Evolutionary conservation across 2,329 filamentous ascomycete species (phyloP).

Genomic region (Hypoxylon sp.): DNA sequence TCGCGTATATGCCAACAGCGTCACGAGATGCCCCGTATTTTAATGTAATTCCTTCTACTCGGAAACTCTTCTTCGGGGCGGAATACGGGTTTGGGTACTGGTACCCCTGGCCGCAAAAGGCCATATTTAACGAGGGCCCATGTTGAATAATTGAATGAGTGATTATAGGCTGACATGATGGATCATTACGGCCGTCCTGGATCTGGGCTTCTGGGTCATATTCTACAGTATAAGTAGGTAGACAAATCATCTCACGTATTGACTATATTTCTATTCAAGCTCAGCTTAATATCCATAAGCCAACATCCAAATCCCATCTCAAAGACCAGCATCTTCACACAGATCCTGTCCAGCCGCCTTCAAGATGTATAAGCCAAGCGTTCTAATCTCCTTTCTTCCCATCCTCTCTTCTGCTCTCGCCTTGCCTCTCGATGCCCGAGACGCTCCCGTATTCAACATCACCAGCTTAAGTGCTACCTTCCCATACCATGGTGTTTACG

Average conservation of each 20-base stretch:
- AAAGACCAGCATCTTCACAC: neutral
- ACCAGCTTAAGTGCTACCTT: conserved; percentile 46
- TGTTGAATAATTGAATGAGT: conserved; percentile 8
- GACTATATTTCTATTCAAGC: conserved; percentile 11
- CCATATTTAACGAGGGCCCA: neutral
- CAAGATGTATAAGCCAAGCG: conserved; percentile 40
- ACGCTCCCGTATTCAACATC: conserved; percentile 42
- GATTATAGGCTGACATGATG: conserved; percentile 22
- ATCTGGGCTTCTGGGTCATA: conserved; percentile 5
- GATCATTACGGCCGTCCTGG: conserved; percentile 12
- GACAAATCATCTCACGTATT: conserved; percentile 9
- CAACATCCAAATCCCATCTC: neutral
- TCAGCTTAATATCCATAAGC: conserved; percentile 8
- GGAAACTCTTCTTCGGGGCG: conserved; percentile 7
- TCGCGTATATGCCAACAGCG: conserved; percentile 24
- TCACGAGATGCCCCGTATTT: conserved; percentile 33
- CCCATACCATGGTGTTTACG: conserved; percentile 41
- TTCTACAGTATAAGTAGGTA: conserved; percentile 26
- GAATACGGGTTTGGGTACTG: conserved; percentile 31
- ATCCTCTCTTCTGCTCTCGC: conserved; percentile 40
- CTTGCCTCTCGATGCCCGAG: conserved; percentile 43
- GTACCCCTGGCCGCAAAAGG: conserved; percentile 6
- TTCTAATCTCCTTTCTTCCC: conserved; percentile 41
- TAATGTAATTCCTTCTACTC: conserved; percentile 7
- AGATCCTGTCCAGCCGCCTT: neutral